phyloP scores from a whole-genome alignment of 345 rosid genomes.

The Mangifera indica region DNA sequence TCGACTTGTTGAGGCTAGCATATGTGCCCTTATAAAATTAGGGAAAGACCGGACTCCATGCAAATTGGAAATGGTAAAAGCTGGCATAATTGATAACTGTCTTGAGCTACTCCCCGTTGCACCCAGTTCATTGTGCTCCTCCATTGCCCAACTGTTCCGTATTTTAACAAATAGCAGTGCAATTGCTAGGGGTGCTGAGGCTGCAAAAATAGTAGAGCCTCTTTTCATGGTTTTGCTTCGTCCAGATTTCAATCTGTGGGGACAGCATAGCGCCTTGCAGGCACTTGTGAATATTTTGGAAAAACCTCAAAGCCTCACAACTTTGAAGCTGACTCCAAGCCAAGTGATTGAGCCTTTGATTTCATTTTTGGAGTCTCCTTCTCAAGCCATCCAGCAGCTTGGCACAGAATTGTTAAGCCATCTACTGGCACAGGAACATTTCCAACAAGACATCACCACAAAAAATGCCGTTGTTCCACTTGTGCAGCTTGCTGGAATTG shows the following conservation, averaged over 20 bases:
- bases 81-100: conserved; percentile 72
- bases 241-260: conserved; percentile 77
- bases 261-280: conserved; percentile 88
- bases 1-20: conserved; percentile 66
- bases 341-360: conserved; percentile 82
- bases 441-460: conserved; percentile 80
- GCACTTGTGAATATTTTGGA: conserved; percentile 88
- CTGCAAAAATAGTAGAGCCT: conserved; percentile 80
- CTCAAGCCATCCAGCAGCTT: conserved; percentile 91
- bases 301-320: conserved; percentile 80
- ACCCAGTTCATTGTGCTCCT: conserved; percentile 64
- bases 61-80: conserved; percentile 83
- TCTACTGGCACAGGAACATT: conserved; percentile 86
- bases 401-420: conserved; percentile 79
- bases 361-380: conserved; percentile 77
- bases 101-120: conserved; percentile 68
- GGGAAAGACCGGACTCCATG: conserved; percentile 77
- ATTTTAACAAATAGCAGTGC: conserved; percentile 84
- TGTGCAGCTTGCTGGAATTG: conserved; percentile 84
- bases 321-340: conserved; percentile 74
- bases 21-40: conserved; percentile 71
- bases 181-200: conserved; percentile 74
- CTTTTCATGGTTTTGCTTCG: conserved; percentile 74
- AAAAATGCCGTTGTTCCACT: conserved; percentile 82
- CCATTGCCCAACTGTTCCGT: conserved; percentile 77